Conservation (phyloP, 2,329 filamentous ascomycete species). For the Corynespora cassiicola region DNA sequence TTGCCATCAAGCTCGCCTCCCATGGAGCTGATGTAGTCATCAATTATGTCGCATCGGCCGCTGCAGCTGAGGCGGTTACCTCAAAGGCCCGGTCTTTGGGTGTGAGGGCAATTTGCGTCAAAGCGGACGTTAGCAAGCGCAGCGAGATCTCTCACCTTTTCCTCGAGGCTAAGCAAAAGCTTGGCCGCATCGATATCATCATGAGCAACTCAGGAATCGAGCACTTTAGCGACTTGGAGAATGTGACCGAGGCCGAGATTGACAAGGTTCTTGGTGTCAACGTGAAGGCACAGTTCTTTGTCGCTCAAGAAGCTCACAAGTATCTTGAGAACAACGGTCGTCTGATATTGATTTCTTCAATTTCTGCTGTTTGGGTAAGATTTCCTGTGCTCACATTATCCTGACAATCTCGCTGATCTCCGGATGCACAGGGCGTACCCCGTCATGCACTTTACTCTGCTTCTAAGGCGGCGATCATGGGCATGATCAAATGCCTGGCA, state of each 20-base stretch:
- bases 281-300: constrained; percentile 20
- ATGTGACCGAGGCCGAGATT: constrained; percentile 68
- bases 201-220: constrained; percentile 63
- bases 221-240: constrained; percentile 58
- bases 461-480: constrained; percentile 46
- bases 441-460: constrained; percentile 47
- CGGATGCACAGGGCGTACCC: too few species aligned
- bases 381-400: too few species aligned
- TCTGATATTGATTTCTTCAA: constrained; percentile 16
- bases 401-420: too few species aligned
- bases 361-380: constrained; percentile 23
- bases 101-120: constrained; percentile 27
- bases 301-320: constrained; percentile 21
- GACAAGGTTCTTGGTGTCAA: constrained; percentile 70
- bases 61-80: constrained; percentile 27
- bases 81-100: constrained; percentile 26
- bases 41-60: constrained; percentile 40
- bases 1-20: constrained; percentile 51
- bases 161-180: constrained; percentile 21
- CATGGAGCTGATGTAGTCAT: constrained; percentile 49
- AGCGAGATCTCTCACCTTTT: constrained; percentile 38
- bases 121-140: constrained; percentile 42
- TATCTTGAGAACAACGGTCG: constrained; percentile 14
- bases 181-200: constrained; percentile 63
- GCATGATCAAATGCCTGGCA: constrained; percentile 35